Evolutionary conservation across 2,329 filamentous ascomycete genomes (phyloP).

Genomic region (Stemphylium lycopersici): DNA sequence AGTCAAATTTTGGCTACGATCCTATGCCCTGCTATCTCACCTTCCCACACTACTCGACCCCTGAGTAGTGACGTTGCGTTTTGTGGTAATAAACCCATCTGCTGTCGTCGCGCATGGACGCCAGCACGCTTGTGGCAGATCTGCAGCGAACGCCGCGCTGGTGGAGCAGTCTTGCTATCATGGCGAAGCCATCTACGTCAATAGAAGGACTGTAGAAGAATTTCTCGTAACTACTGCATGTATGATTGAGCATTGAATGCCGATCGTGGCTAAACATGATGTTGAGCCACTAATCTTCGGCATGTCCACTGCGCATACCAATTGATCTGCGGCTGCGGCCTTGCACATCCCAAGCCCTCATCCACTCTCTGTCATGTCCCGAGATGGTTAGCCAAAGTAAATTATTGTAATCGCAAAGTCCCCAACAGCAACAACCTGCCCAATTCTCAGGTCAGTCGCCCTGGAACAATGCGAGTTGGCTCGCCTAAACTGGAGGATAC

Average conservation of each 20-base stretch:
- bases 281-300: slow-evolving; percentile 2
- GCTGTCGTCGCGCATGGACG: slow-evolving; percentile 9
- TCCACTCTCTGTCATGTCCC: background rate
- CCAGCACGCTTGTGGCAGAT: slow-evolving; percentile 27
- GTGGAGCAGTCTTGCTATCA: slow-evolving; percentile 3
- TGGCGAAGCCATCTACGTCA: slow-evolving; percentile 30
- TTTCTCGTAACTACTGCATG: slow-evolving; percentile 5
- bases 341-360: background rate
- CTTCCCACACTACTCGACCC: background rate
- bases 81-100: slow-evolving; percentile 22
- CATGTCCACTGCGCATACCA: background rate
- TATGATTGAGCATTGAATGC: background rate
- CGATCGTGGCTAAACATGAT: slow-evolving; percentile 6
- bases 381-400: background rate
- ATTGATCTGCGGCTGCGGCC: background rate
- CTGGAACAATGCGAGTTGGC: background rate
- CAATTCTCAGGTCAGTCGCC: background rate
- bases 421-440: background rate
- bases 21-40: slow-evolving; percentile 1
- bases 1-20: slow-evolving; percentile 15
- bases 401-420: background rate
- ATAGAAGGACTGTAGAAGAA: slow-evolving; percentile 25
- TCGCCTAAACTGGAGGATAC: background rate
- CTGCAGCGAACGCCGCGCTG: slow-evolving; percentile 11
- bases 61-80: slow-evolving; percentile 22